phyloP scores from a whole-genome alignment of 805 yeast genomes.

The Maudiozyma turicensis region DNA sequence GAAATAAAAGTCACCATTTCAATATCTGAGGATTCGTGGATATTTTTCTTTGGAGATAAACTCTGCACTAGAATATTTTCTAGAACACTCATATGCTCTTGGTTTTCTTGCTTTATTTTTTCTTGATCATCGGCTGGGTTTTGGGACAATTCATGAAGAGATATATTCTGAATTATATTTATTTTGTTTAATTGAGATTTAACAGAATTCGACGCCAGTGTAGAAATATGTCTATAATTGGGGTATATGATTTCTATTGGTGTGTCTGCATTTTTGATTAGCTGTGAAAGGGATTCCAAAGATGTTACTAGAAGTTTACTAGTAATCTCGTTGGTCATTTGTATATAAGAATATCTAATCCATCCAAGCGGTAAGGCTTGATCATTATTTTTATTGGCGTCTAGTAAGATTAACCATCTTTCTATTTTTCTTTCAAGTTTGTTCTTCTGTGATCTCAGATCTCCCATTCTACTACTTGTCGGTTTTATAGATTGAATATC shows the following conservation, averaged over 20 bases:
- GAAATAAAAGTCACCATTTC: constrained; percentile 56
- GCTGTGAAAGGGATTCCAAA: constrained; percentile 16
- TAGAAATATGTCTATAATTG: constrained; percentile 53
- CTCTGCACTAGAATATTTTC: constrained; percentile 36
- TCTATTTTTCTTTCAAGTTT: constrained; percentile 37
- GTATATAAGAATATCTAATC: constrained; percentile 38
- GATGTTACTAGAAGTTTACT: constrained; percentile 24
- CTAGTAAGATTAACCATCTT: constrained; percentile 39
- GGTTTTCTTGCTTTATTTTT: constrained; percentile 12
- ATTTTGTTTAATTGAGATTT: constrained; percentile 59
- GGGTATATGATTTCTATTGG: constrained; percentile 34
- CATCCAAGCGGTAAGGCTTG: constrained; percentile 34
- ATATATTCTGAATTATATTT: constrained; percentile 42
- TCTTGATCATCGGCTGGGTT: constrained; percentile 13
- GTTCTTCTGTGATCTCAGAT: constrained; percentile 33
- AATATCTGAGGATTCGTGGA: constrained; percentile 19
- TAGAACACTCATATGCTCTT: constrained; percentile 29
- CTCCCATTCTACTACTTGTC: constrained; percentile 25
- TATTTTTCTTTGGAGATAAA: constrained; percentile 9
- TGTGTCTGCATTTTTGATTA: constrained; percentile 6
- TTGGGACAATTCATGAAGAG: constrained; percentile 39
- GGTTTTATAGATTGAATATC: constrained; percentile 23
- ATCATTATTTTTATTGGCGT: not conserved
- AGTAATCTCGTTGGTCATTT: constrained; percentile 31
- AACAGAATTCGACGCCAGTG: constrained; percentile 40